These are phyloP conservation scores for Alternaria sp. DNA, from an alignment of 2,329 filamentous ascomycete species.

Conservation along the genomic window DNA sequence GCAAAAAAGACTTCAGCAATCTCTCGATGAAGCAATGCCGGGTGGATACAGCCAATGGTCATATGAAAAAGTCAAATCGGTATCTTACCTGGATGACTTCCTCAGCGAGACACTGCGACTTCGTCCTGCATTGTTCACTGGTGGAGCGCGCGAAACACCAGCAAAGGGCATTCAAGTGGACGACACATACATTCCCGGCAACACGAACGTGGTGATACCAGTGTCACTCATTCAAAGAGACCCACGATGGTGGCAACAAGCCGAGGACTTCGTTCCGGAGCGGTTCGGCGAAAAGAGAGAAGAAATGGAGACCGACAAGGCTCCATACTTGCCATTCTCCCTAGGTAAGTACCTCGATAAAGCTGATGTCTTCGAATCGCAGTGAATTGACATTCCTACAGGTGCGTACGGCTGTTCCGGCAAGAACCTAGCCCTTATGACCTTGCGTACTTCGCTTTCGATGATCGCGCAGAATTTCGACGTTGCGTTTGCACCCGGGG, in stretches of 20 bases:
- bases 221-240: constrained; percentile 22
- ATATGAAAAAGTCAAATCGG: constrained; percentile 39
- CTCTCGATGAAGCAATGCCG: constrained; percentile 44
- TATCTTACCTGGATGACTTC: constrained; percentile 45
- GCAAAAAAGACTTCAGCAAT: constrained; percentile 42
- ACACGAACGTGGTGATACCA: constrained; percentile 24
- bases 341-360: constrained; percentile 15
- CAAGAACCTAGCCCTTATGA: constrained; percentile 30
- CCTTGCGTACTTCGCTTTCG: constrained; percentile 24
- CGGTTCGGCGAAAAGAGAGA: constrained; percentile 24
- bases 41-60: constrained; percentile 35
- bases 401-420: constrained; percentile 29
- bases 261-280: constrained; percentile 29
- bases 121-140: constrained; percentile 51
- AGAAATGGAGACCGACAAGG: constrained; percentile 32
- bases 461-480: constrained; percentile 28
- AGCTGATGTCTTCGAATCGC: neutral
- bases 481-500: constrained; percentile 27
- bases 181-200: constrained; percentile 23
- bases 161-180: constrained; percentile 41
- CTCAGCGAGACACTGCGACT: constrained; percentile 52
- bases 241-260: constrained; percentile 25
- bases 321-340: constrained; percentile 29
- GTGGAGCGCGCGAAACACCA: constrained; percentile 52
- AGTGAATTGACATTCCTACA: constrained; percentile 8